Conservation (phyloP, 805 yeast genomes). For the Scheffersomyces stipitis region DNA sequence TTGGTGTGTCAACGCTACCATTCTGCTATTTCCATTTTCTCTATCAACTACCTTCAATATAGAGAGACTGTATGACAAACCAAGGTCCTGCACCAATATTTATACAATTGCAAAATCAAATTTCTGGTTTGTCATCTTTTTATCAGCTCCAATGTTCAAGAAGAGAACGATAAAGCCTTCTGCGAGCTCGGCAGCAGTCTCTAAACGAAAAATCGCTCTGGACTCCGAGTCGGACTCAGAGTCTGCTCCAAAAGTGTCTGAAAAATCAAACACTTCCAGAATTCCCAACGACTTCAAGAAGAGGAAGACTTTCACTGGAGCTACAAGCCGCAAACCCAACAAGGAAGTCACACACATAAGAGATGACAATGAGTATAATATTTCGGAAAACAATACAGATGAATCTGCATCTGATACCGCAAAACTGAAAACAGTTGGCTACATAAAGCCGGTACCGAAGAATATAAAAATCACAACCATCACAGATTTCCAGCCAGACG, state of each 20-base stretch:
- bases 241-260: neutral
- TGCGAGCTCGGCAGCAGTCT: neutral
- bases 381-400: neutral
- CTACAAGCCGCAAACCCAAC: neutral
- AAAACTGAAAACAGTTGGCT: conserved; percentile 8
- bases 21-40: too few species aligned
- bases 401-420: neutral
- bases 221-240: neutral
- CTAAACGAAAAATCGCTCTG: neutral
- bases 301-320: conserved; percentile 2
- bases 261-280: neutral
- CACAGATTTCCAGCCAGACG: conserved; percentile 87
- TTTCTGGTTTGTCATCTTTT: too few species aligned
- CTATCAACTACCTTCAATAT: too few species aligned
- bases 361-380: neutral
- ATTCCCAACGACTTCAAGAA: conserved; percentile 6
- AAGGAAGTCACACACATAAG: neutral
- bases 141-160: too few species aligned
- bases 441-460: conserved; percentile 30
- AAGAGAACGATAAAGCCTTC: neutral
- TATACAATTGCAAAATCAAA: too few species aligned
- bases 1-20: too few species aligned
- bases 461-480: conserved; percentile 63
- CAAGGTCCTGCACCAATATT: too few species aligned
- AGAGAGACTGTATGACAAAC: too few species aligned